Conservation (phyloP, 2,329 filamentous ascomycete genomes). For the Verticillium tricorpus region DNA sequence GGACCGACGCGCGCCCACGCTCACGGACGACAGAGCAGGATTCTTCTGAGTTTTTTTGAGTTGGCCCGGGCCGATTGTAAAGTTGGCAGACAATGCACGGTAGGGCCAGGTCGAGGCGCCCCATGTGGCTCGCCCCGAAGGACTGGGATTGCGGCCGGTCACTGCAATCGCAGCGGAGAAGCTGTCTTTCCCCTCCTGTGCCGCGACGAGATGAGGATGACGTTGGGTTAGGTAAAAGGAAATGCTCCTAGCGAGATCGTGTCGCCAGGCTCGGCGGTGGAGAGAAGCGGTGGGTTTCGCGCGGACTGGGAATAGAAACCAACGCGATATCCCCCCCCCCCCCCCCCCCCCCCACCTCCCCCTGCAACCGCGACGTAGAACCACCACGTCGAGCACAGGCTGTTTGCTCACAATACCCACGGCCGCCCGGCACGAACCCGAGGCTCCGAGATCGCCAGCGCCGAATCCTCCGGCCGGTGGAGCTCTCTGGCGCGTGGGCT, state of each 20-base stretch:
- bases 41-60: background rate
- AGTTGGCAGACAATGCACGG: background rate
- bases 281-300: background rate
- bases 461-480: background rate
- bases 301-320: too few species aligned
- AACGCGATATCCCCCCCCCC: too few species aligned
- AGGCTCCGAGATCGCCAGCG: slow-evolving; percentile 3
- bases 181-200: background rate
- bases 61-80: background rate
- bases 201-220: background rate
- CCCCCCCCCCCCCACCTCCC: too few species aligned
- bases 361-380: background rate
- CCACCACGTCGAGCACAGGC: background rate
- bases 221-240: background rate
- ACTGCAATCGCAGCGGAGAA: background rate
- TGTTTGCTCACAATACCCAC: background rate
- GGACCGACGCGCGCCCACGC: too few species aligned
- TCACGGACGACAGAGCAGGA: background rate
- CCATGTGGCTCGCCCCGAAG: background rate
- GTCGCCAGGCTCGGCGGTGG: background rate
- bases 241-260: background rate
- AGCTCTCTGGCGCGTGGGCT: background rate
- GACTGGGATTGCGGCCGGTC: background rate
- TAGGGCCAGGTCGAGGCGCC: background rate
- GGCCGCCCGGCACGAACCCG: background rate